A percentile compares a stretch with the other conserved stretches of the same genome.
These are phyloP conservation scores for Solanum etuberosum DNA, from an alignment of 257 asterid species.

Conservation along the genomic window DNA sequence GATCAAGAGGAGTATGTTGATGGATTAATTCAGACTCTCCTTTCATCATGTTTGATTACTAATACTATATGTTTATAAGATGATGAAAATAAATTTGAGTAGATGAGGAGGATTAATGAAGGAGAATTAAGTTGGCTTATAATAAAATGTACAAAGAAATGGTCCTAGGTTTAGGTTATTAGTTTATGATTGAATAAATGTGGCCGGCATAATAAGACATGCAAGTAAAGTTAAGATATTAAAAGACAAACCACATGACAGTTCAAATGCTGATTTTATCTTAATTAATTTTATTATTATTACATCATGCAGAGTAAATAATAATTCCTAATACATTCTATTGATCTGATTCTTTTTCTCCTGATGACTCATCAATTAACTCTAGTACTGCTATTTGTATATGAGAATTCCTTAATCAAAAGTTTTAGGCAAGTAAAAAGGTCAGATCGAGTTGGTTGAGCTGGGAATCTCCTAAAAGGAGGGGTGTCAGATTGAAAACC, in stretches of 20 bases:
- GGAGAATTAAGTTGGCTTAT: slow-evolving; percentile 5
- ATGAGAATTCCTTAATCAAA: not conserved
- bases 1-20: slow-evolving; percentile 1
- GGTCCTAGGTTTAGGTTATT: slow-evolving; percentile 1
- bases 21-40: slow-evolving; percentile 13
- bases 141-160: slow-evolving; percentile 6
- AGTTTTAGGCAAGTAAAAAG: not conserved
- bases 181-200: slow-evolving; percentile 5
- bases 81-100: not conserved
- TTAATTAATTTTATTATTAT: not conserved
- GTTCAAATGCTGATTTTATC: slow-evolving; percentile 32
- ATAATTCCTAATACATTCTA: not conserved
- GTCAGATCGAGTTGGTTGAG: not conserved
- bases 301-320: not conserved
- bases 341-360: not conserved
- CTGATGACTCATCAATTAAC: not conserved
- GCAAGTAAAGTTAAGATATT: slow-evolving; percentile 17
- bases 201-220: slow-evolving; percentile 79
- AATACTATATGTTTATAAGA: not conserved
- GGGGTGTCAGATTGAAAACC: not conserved
- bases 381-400: not conserved
- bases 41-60: slow-evolving; percentile 10
- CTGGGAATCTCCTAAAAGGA: too few relatives aligned
- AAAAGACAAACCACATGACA: slow-evolving; percentile 35
- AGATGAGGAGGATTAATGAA: not conserved